Evolutionary conservation across 176 grass and related monocot species (phyloP), one percentile per base, ranked within the genome.

Genomic region (Lolium perenne): DNA sequence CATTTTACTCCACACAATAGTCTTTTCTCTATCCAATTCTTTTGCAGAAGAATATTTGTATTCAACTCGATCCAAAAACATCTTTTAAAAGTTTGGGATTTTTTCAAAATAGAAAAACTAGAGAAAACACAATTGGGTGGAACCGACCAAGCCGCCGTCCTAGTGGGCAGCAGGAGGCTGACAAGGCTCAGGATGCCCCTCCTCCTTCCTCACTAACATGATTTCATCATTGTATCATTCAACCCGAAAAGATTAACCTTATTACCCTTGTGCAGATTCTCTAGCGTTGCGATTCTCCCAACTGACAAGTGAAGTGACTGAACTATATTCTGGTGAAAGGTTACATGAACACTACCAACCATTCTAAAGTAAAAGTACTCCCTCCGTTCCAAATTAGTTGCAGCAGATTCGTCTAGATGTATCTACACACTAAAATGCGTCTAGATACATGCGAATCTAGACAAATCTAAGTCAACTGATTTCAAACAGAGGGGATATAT

Each of bases 291-390:
- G 47, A 78, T 85, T 41, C 13, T 77, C 73, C 20, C 32, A 85
- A 78, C 73, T 25, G 60, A 68, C 9, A 25, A 68, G 7, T 66
- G 29, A 76, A 26, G 12, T 67, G 46, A 67, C 22, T 41, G 21
- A 46, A 86, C 38, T 56, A 86, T 87, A 87, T 40, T 81, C 40
- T 62, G 18, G 25, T 3, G 22, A 50, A 21, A n/a, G 25, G 35
- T 83, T 16, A 62, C 54, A 54, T 38, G 21, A 51, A 80, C 16
- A 20, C 13, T n/a, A 76, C 17, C 7, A 55, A 25, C 40, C 10
- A 69, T 43, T 64, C 49, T 66, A 20, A 77, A 77, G 32, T 35
- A 35, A 35, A 35, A 35, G 32, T 35, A 35, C 32, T 35, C 32
- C 32, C 32, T 35, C 2, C 32, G 32, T 35, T 35, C 32, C 32